A percentile compares a stretch with the other conserved stretches of the same genome.
Evolutionary conservation across 208 protist genomes (phyloP).

Genomic region (Trypanosoma brucei): DNA sequence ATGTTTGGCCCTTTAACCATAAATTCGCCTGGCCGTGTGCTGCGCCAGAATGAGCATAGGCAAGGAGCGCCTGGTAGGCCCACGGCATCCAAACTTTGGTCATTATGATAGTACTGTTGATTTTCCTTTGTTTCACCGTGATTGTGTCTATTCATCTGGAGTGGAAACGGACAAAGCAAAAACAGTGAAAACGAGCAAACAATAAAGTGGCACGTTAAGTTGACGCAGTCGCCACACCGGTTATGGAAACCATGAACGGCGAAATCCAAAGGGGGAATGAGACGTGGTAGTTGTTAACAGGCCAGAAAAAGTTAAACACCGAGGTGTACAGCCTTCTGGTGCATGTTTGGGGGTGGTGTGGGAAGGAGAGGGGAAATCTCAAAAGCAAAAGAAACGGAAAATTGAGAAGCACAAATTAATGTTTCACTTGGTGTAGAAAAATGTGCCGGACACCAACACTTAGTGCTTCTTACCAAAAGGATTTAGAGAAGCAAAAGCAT

Average conservation of each 20-base stretch:
- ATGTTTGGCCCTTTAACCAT: neutral
- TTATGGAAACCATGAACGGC: neutral
- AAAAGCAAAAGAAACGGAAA: no score
- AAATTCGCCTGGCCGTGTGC: neutral
- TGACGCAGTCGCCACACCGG: no score
- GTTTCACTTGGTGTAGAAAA: no score
- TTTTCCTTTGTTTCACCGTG: no score
- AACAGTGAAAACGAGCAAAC: no score
- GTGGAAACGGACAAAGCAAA: no score
- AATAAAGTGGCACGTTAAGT: no score
- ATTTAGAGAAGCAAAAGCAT: constrained; percentile 34
- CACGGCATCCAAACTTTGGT: constrained; percentile 9
- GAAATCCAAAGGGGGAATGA: constrained; percentile 1
- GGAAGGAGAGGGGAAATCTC: no score
- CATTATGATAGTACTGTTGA: neutral
- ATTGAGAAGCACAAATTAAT: no score
- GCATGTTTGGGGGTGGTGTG: no score
- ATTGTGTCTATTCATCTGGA: neutral
- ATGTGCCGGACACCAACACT: no score
- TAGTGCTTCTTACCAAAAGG: constrained; percentile 18
- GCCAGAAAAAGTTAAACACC: constrained; percentile 10
- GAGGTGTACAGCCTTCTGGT: neutral
- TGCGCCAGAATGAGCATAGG: neutral
- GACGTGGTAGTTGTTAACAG: constrained; percentile 5
- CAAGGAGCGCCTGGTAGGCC: constrained; percentile 14